These are phyloP conservation scores for Peronospora tabacina DNA, from an alignment of 352 stramenopile genomes.

Conservation along the genomic window DNA sequence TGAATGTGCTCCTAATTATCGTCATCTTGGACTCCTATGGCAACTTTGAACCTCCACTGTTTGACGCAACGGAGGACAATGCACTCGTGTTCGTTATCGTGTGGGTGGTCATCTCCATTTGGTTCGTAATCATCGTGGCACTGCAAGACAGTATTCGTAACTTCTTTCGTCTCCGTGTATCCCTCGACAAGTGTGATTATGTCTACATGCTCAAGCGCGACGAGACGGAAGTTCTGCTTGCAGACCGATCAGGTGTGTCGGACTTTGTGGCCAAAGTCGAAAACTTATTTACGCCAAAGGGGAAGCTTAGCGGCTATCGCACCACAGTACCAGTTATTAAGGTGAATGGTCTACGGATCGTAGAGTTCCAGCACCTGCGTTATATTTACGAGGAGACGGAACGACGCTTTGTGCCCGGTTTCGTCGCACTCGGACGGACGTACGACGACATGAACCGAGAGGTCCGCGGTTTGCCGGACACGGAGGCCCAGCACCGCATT, in stretches of 20 bases:
- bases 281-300: conserved; percentile 11
- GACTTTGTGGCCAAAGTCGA: conserved; percentile 26
- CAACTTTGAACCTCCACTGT: conserved; percentile 23
- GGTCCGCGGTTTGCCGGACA: conserved; percentile 9
- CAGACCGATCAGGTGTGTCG: conserved; percentile 25
- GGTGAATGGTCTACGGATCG: conserved; percentile 11
- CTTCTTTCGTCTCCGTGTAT: conserved; percentile 26
- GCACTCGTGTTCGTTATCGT: conserved; percentile 30
- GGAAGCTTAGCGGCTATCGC: conserved; percentile 20
- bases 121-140: conserved; percentile 24
- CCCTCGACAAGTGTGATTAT: conserved; percentile 27
- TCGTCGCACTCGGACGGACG: conserved; percentile 9
- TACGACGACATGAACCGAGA: conserved; percentile 14
- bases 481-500: conserved; percentile 17
- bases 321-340: conserved; percentile 26
- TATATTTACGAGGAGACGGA: conserved; percentile 31
- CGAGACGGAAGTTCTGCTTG: conserved; percentile 27
- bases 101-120: conserved; percentile 26
- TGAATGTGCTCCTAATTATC: conserved; percentile 25
- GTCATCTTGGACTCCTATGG: conserved; percentile 35
- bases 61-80: conserved; percentile 20
- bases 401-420: conserved; percentile 22
- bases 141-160: conserved; percentile 22
- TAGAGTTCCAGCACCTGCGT: conserved; percentile 43
- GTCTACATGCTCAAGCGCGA: conserved; percentile 31